phyloP scores from a whole-genome alignment of 2,329 filamentous ascomycete species.

The Colletotrichum aenigma region DNA sequence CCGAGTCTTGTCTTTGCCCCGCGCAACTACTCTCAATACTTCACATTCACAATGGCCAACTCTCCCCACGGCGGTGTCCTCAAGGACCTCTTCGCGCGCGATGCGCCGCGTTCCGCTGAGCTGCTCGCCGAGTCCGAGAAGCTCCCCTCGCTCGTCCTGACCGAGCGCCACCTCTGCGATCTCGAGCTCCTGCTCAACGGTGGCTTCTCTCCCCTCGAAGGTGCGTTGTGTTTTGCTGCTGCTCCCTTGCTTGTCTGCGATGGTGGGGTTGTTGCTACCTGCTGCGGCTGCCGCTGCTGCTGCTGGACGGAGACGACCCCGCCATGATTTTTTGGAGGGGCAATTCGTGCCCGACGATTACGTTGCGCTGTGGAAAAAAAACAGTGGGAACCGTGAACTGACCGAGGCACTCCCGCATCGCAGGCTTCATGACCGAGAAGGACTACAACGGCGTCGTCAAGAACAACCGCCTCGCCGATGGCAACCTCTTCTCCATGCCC shows the following conservation, averaged over 20 bases:
- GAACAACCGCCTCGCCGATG: slow-evolving; percentile 84
- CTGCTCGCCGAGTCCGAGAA: slow-evolving; percentile 84
- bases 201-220: slow-evolving; percentile 97
- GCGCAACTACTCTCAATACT: neutral
- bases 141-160: slow-evolving; percentile 82
- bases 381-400: neutral
- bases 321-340: slow-evolving; percentile 13
- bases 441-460: slow-evolving; percentile 94
- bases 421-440: slow-evolving; percentile 96
- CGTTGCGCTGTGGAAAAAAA: neutral
- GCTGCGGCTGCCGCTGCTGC: neutral
- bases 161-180: slow-evolving; percentile 96
- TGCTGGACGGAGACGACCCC: slow-evolving; percentile 14
- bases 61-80: slow-evolving; percentile 88
- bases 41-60: slow-evolving; percentile 61
- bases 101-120: slow-evolving; percentile 81
- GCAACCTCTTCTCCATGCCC: slow-evolving; percentile 93
- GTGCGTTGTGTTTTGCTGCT: slow-evolving; percentile 52
- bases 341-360: slow-evolving; percentile 5
- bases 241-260: neutral
- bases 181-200: slow-evolving; percentile 96
- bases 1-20: neutral
- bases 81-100: slow-evolving; percentile 96
- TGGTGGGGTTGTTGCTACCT: slow-evolving; percentile 16
- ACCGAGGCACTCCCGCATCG: slow-evolving; percentile 7